A percentile compares a stretch with the other conserved stretches of the same genome.
Conservation (phyloP, 2,329 filamentous ascomycete species). For the Nemania sp. region DNA sequence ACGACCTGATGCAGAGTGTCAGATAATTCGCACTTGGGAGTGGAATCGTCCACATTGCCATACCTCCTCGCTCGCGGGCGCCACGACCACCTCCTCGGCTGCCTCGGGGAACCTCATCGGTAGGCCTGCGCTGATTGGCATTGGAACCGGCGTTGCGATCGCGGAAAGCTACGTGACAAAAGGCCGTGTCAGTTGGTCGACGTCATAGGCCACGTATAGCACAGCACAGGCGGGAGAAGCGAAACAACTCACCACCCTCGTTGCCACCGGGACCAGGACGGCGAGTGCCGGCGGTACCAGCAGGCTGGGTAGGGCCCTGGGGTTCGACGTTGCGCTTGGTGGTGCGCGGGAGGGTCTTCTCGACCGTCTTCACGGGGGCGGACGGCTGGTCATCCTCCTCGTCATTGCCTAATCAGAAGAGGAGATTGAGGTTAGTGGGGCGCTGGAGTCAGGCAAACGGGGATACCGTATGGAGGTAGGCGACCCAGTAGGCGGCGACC, state of each 20-base stretch:
- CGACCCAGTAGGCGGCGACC: neutral
- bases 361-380: constrained; percentile 84
- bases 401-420: constrained; percentile 59
- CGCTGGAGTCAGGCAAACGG: neutral
- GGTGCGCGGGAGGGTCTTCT: constrained; percentile 77
- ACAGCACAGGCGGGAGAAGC: neutral
- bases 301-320: constrained; percentile 63
- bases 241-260: constrained; percentile 78
- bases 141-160: constrained; percentile 81
- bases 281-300: constrained; percentile 49
- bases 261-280: constrained; percentile 71
- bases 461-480: neutral
- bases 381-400: constrained; percentile 73
- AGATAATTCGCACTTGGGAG: constrained; percentile 13
- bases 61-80: constrained; percentile 65
- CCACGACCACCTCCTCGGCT: constrained; percentile 65
- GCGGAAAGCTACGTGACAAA: constrained; percentile 71
- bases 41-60: constrained; percentile 34
- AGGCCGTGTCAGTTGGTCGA: neutral
- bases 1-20: constrained; percentile 49
- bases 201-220: neutral
- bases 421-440: constrained; percentile 34
- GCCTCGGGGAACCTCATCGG: constrained; percentile 66
- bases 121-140: constrained; percentile 81
- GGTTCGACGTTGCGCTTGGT: constrained; percentile 85